Percentiles rank a stretch among this genome's conserved stretches.
phyloP scores from a whole-genome alignment of 345 rosid genomes.

The Dipteronia sinensis region DNA sequence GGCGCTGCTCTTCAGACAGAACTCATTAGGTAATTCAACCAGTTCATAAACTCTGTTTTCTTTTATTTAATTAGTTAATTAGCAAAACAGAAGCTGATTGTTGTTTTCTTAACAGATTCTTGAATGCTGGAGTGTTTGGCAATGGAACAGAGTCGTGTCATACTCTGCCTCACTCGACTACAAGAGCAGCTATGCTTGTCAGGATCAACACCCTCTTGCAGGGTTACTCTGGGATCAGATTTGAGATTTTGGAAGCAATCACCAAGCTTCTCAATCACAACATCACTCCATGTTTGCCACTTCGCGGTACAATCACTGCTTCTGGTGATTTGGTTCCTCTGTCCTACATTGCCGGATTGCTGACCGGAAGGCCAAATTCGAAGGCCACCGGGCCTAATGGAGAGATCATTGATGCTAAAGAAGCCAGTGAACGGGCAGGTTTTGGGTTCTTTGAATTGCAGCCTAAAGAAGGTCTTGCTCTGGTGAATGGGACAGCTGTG shows the following conservation, averaged over 20 bases:
- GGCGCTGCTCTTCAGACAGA: constrained; percentile 73
- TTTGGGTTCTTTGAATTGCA: constrained; percentile 56
- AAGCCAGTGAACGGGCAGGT: constrained; percentile 51
- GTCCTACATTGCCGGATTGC: constrained; percentile 71
- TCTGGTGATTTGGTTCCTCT: constrained; percentile 74
- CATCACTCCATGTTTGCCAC: constrained; percentile 73
- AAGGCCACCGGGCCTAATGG: constrained; percentile 61
- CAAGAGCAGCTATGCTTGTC: constrained; percentile 75
- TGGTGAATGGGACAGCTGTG: constrained; percentile 70
- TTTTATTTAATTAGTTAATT: too few species aligned
- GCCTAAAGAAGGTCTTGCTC: constrained; percentile 76
- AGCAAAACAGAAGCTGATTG: too few species aligned
- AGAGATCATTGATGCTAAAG: constrained; percentile 44
- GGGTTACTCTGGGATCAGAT: constrained; percentile 76
- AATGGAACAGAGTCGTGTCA: constrained; percentile 49
- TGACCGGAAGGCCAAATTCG: constrained; percentile 64
- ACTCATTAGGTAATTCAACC: constrained; percentile 58
- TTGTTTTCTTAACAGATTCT: constrained; percentile 40
- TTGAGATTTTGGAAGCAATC: constrained; percentile 69
- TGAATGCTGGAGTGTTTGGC: constrained; percentile 77
- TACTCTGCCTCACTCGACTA: constrained; percentile 56
- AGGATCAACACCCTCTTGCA: constrained; percentile 76
- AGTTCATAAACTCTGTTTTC: too few species aligned
- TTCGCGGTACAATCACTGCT: constrained; percentile 73
- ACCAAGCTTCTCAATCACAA: constrained; percentile 61